These are phyloP conservation scores for Leishmania major DNA, from an alignment of 208 protist genomes.

Conservation along the genomic window DNA sequence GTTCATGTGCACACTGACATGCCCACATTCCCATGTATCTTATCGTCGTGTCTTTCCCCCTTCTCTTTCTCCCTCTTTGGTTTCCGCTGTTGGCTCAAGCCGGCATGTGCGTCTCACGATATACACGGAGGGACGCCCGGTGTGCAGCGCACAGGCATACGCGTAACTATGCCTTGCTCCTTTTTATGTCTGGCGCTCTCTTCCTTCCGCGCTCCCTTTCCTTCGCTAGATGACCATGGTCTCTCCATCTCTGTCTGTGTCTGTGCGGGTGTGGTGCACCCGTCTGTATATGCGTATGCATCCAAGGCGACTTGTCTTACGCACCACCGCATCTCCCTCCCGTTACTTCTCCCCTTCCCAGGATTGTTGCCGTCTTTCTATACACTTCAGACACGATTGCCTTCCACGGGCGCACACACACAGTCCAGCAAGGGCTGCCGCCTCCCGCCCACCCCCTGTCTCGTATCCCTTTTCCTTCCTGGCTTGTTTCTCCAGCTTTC, in stretches of 20 bases:
- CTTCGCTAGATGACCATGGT: neutral
- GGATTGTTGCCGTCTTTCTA: neutral
- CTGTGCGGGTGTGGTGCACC: neutral
- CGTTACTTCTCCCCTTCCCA: neutral
- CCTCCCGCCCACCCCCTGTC: neutral
- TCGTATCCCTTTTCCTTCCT: neutral
- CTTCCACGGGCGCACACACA: neutral
- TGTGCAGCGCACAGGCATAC: too few species aligned
- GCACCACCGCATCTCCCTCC: neutral
- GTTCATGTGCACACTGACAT: too few species aligned
- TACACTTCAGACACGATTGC: neutral
- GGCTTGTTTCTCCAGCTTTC: too few species aligned
- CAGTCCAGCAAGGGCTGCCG: neutral
- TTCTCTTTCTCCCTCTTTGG: too few species aligned
- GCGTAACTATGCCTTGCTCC: neutral
- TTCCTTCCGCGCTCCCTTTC: neutral
- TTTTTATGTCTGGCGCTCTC: neutral
- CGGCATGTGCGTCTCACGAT: too few species aligned
- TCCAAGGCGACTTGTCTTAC: neutral
- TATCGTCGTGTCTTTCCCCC: too few species aligned
- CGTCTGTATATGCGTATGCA: neutral
- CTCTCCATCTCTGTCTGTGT: too few species aligned
- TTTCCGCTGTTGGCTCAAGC: too few species aligned
- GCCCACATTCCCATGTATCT: too few species aligned
- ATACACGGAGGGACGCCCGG: too few species aligned